These are phyloP conservation scores for Cryoendolithus antarcticus DNA, from an alignment of 2,329 filamentous ascomycete species.

Conservation along the genomic window DNA sequence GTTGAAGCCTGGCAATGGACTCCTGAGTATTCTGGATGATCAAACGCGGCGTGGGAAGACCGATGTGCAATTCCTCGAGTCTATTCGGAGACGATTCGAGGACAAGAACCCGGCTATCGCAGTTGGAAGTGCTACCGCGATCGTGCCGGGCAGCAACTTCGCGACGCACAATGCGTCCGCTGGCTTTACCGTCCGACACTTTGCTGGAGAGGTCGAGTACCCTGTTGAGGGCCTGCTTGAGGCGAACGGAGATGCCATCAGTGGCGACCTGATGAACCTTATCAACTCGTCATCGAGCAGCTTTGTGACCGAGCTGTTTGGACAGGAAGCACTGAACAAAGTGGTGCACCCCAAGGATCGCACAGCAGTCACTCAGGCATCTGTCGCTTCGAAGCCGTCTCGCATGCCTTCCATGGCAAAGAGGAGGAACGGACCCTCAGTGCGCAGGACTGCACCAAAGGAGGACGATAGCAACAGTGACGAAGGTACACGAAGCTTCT, in stretches of 20 bases:
- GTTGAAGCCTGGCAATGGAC: constrained; percentile 81
- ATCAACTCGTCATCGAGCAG: constrained; percentile 78
- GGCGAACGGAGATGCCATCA: constrained; percentile 92
- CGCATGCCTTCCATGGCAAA: constrained; percentile 87
- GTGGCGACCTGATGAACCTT: constrained; percentile 88
- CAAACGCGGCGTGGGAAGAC: constrained; percentile 82
- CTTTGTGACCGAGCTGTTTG: constrained; percentile 82
- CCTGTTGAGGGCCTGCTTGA: constrained; percentile 76
- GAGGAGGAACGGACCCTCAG: constrained; percentile 51
- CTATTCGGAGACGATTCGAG: constrained; percentile 82
- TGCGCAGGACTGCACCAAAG: constrained; percentile 32
- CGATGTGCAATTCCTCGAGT: constrained; percentile 83
- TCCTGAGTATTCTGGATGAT: constrained; percentile 90
- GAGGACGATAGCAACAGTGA: constrained; percentile 32
- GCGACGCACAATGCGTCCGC: constrained; percentile 68
- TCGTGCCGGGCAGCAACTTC: constrained; percentile 81
- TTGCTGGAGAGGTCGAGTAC: constrained; percentile 93
- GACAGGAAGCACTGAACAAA: constrained; percentile 88
- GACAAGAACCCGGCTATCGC: constrained; percentile 85
- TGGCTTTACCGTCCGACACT: constrained; percentile 84
- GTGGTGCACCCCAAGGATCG: constrained; percentile 87
- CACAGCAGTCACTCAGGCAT: constrained; percentile 85
- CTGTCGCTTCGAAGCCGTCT: constrained; percentile 88
- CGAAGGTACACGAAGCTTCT: constrained; percentile 23
- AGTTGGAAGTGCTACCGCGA: constrained; percentile 61